Conservation (phyloP, 352 stramenopile genomes). For the Phytophthora podocarpi region DNA sequence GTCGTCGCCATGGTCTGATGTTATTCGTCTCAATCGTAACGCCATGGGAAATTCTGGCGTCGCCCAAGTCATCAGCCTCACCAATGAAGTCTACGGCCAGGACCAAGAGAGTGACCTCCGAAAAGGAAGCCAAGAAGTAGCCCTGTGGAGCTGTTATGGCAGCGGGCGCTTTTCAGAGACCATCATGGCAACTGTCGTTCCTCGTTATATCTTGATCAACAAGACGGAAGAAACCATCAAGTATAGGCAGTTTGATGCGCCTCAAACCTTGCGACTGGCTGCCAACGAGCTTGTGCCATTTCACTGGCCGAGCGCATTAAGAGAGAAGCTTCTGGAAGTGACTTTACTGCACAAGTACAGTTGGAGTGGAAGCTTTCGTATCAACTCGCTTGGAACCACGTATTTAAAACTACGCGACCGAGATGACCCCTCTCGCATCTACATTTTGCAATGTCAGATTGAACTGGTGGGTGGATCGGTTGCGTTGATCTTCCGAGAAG, state of each 20-base stretch:
- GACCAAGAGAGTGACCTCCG: conserved; percentile 67
- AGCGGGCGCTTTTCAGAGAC: conserved; percentile 85
- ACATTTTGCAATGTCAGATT: conserved; percentile 90
- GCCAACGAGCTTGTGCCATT: conserved; percentile 84
- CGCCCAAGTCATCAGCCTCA: conserved; percentile 85
- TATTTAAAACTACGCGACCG: conserved; percentile 87
- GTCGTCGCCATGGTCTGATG: conserved; percentile 81
- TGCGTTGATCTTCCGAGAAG: conserved; percentile 83
- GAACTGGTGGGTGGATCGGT: conserved; percentile 88
- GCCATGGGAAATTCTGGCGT: conserved; percentile 90
- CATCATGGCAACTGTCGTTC: conserved; percentile 86
- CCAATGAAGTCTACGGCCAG: conserved; percentile 65
- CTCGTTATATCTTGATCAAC: conserved; percentile 90
- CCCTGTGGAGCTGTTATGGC: conserved; percentile 86
- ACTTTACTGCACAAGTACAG: conserved; percentile 81
- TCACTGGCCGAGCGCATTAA: conserved; percentile 81
- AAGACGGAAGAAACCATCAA: conserved; percentile 84
- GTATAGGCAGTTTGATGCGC: conserved; percentile 80
- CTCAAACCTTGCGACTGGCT: conserved; percentile 72
- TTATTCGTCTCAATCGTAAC: conserved; percentile 87
- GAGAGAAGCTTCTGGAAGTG: conserved; percentile 85
- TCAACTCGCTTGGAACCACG: conserved; percentile 85
- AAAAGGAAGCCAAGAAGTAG: conserved; percentile 78
- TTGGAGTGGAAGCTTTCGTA: conserved; percentile 88
- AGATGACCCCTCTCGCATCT: conserved; percentile 71